These are phyloP conservation scores for Chaetomium strumarium DNA, from an alignment of 2,329 filamentous ascomycete species.

Conservation along the genomic window DNA sequence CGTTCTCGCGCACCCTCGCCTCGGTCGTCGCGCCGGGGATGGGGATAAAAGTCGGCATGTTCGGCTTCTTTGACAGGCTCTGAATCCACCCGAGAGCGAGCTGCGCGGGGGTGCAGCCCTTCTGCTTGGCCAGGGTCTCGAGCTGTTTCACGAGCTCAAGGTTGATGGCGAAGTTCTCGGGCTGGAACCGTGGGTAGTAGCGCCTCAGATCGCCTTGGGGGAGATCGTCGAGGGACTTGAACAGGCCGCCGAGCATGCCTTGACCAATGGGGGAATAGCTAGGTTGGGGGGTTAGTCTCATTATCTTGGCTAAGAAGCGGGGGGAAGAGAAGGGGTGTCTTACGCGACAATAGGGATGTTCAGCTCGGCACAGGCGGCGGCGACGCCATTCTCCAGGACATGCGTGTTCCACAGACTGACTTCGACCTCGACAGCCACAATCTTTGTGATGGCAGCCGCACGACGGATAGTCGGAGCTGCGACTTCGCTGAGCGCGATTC, in stretches of 20 bases:
- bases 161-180: constrained; percentile 58
- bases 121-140: constrained; percentile 50
- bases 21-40: constrained; percentile 58
- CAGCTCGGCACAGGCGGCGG: constrained; percentile 50
- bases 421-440: constrained; percentile 40
- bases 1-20: constrained; percentile 55
- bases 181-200: constrained; percentile 52
- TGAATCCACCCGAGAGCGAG: constrained; percentile 59
- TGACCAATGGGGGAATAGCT: constrained; percentile 39
- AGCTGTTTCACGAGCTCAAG: constrained; percentile 54
- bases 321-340: neutral
- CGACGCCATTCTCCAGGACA: constrained; percentile 31
- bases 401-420: constrained; percentile 30
- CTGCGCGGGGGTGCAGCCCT: constrained; percentile 55
- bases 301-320: neutral
- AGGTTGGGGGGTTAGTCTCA: neutral
- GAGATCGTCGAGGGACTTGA: constrained; percentile 50
- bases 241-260: constrained; percentile 45
- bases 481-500: constrained; percentile 38
- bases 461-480: constrained; percentile 34
- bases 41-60: constrained; percentile 53
- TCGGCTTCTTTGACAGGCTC: constrained; percentile 29
- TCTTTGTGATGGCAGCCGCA: constrained; percentile 31
- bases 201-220: constrained; percentile 42
- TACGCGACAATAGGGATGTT: constrained; percentile 59